Base-by-base conservation (phyloP, 441 rosid species). In the Cnidoscolus chayamansa region DNA sequence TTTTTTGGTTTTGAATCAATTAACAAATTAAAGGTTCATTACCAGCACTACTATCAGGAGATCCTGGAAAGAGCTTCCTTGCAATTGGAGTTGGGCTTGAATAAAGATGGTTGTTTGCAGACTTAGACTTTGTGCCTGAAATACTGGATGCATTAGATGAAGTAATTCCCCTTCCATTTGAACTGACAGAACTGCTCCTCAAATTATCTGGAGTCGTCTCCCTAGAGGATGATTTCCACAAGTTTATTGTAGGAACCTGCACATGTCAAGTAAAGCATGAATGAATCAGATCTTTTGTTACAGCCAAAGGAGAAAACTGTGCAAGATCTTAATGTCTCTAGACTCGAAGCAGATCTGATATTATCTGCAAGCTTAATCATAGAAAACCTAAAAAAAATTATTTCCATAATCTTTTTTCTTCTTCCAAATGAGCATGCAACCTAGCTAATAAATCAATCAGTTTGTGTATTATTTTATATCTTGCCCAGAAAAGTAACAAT, bases 101-200 rank as follows among this genome's bases (percentile, higher is more conserved):
- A 67, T 62, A 47, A 65, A 32, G 80, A 47, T 64, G 75, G 71
- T 72, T 72, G 56, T 80, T 81, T 63, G 87, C 59, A 69, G 86
- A 79, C 66, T 71, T 83, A 30, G 81, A 58, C 67, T 79, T 77
- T 48, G 82, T 54, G 56, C 83, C 51, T 15, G 80, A 76, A 64
- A 74, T 65, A 70, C 63, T 83, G 32, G 80, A 73, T 70, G 79
- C 62, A 65, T 88, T 84, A 56, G 88, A 84, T 20, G 70, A 74
- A 72, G 85, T 82, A 62, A 79, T 83, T 65, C 78, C 83, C 60
- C 81, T 74, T 56, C 92, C 89, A 72, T 88, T 87, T 71, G 93
- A 82, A 78, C 81, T 78, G 72, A 80, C 74, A 53, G 89, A 83
- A 73, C 60, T 88, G 81, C 87, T 87, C 83, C 83, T 80, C 62